phyloP scores from a whole-genome alignment of 1,139 yeast species.

The Blastobotrys proliferans region DNA sequence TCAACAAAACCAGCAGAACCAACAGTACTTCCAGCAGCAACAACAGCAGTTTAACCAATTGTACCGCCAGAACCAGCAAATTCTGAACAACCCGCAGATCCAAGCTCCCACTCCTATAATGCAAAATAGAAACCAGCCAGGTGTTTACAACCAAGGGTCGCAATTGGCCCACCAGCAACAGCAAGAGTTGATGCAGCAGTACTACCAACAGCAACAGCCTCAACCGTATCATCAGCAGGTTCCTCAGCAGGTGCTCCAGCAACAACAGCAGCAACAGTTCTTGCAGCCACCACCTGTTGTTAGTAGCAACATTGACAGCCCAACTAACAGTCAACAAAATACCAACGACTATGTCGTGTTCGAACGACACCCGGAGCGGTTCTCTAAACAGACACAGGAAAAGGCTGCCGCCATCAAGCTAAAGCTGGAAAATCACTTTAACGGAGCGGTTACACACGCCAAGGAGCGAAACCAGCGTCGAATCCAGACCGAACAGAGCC shows the following conservation, averaged over 20 bases:
- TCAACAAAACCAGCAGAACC: conserved; percentile 14
- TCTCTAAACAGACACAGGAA: conserved; percentile 53
- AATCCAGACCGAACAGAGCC: conserved; percentile 55
- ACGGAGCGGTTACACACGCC: conserved; percentile 66
- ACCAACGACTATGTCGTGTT: conserved; percentile 55
- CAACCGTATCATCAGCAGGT: conserved; percentile 6
- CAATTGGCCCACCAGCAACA: conserved; percentile 15
- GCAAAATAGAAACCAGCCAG: conserved; percentile 16
- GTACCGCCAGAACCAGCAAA: conserved; percentile 7
- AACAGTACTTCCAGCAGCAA: conserved; percentile 4
- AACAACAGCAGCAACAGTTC: conserved; percentile 13
- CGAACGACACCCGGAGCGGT: conserved; percentile 79
- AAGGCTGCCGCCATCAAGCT: conserved; percentile 62
- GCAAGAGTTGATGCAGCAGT: conserved; percentile 9
- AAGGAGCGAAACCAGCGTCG: conserved; percentile 68
- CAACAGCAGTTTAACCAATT: conserved; percentile 9
- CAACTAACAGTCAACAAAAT: conserved; percentile 13
- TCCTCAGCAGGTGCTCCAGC: conserved; percentile 7
- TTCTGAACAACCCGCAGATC: conserved; percentile 10
- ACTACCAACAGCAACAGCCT: conserved; percentile 9
- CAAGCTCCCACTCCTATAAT: conserved; percentile 14
- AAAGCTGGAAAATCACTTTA: conserved; percentile 61
- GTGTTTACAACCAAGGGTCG: conserved; percentile 10
- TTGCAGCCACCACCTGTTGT: conserved; percentile 19
- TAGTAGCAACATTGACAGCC: conserved; percentile 16